Evolutionary conservation across 495 filamentous ascomycete genomes (phyloP).

Genomic region (Choiromyces venosus): DNA sequence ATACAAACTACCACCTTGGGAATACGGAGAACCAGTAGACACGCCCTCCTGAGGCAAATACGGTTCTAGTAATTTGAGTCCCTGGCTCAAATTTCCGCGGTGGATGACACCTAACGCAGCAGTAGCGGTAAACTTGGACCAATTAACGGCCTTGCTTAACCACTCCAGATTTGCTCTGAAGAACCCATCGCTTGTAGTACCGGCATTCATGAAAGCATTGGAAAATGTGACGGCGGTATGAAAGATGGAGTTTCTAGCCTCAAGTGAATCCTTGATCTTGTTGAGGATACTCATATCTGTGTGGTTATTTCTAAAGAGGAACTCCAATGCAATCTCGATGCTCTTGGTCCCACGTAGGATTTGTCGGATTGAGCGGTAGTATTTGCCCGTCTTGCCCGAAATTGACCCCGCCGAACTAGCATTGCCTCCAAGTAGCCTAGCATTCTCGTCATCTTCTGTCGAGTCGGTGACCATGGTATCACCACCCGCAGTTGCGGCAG

Average conservation of each 20-base stretch:
- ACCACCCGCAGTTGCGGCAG: conserved; percentile 44
- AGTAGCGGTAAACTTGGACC: conserved; percentile 99
- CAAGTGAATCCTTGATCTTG: conserved; percentile 90
- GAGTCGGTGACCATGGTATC: conserved; percentile 49
- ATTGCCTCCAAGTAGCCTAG: conserved; percentile 32
- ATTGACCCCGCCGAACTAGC: conserved; percentile 39
- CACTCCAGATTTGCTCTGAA: conserved; percentile 97
- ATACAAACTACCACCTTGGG: conserved; percentile 91
- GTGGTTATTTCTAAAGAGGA: conserved; percentile 90
- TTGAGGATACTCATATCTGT: conserved; percentile 84
- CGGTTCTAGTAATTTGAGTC: conserved; percentile 85
- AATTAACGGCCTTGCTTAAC: conserved; percentile 98
- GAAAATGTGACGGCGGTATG: conserved; percentile 94
- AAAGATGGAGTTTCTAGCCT: conserved; percentile 96
- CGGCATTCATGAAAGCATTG: conserved; percentile 99
- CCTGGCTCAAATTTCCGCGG: conserved; percentile 85
- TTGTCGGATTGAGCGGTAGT: conserved; percentile 71
- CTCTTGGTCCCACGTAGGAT: conserved; percentile 87
- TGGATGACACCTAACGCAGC: conserved; percentile 96
- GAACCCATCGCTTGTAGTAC: conserved; percentile 94
- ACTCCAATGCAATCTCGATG: conserved; percentile 90
- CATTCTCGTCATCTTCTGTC: conserved; percentile 40
- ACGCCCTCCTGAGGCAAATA: conserved; percentile 78
- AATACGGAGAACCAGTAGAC: conserved; percentile 71
- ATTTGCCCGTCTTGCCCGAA: conserved; percentile 50